Percentiles rank a stretch among this genome's conserved stretches.
Conservation (phyloP, 2,329 filamentous ascomycete genomes). For the Sporothrix humicola region DNA sequence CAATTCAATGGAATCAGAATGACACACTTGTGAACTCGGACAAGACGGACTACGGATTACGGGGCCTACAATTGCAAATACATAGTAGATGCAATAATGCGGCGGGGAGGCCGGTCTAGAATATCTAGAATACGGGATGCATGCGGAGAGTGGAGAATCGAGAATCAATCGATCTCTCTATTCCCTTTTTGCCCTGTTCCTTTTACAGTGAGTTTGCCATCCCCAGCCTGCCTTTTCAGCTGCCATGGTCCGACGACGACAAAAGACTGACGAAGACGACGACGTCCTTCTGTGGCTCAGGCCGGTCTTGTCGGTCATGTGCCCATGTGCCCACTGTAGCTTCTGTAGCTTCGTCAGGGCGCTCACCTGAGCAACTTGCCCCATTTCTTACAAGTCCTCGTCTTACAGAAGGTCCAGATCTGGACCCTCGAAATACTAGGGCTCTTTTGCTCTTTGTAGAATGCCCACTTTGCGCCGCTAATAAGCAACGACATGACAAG, state of each 20-base stretch:
- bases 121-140: slow-evolving; percentile 19
- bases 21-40: background rate
- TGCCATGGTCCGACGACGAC: background rate
- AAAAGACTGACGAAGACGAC: background rate
- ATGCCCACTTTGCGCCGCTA: slow-evolving; percentile 14
- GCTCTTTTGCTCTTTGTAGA: background rate
- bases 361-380: slow-evolving; percentile 15
- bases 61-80: background rate
- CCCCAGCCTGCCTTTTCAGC: background rate
- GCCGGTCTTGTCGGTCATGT: too few relatives aligned
- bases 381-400: background rate
- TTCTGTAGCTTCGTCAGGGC: background rate
- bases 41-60: too few relatives aligned
- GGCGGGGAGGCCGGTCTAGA: slow-evolving; percentile 25
- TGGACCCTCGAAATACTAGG: background rate
- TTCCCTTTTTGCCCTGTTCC: background rate
- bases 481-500: slow-evolving; percentile 1
- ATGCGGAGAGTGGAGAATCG: background rate
- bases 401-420: background rate
- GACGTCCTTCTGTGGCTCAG: background rate
- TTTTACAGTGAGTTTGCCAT: background rate
- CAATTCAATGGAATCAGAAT: slow-evolving; percentile 6
- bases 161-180: too few relatives aligned
- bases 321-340: slow-evolving; percentile 19
- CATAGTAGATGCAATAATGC: background rate